These are phyloP conservation scores for Piromyces sp. DNA, from an alignment of 192 early-diverging fungal species.

Conservation along the genomic window DNA sequence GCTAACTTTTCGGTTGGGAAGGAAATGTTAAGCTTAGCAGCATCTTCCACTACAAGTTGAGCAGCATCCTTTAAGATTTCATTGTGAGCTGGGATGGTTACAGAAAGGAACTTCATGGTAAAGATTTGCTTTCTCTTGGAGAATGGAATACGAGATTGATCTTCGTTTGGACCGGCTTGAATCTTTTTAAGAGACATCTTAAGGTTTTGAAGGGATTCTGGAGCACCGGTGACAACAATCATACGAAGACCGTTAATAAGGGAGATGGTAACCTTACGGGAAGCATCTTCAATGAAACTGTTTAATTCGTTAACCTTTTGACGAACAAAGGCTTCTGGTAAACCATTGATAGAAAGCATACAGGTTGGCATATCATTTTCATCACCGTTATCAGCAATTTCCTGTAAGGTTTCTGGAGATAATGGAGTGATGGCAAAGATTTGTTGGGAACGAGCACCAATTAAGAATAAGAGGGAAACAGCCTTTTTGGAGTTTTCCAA, in stretches of 20 bases:
- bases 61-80: slow-evolving; percentile 52
- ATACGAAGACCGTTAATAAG: slow-evolving; percentile 82
- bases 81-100: slow-evolving; percentile 79
- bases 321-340: slow-evolving; percentile 64
- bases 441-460: slow-evolving; percentile 67
- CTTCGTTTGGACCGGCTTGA: slow-evolving; percentile 65
- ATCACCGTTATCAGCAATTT: slow-evolving; percentile 51
- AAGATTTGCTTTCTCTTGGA: slow-evolving; percentile 83
- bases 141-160: slow-evolving; percentile 76
- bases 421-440: slow-evolving; percentile 63
- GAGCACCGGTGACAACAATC: slow-evolving; percentile 76
- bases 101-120: slow-evolving; percentile 77
- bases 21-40: slow-evolving; percentile 33
- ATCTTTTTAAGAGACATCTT: slow-evolving; percentile 79
- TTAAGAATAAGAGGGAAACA: slow-evolving; percentile 61
- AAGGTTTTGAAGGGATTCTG: slow-evolving; percentile 80
- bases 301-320: slow-evolving; percentile 75
- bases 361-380: slow-evolving; percentile 67
- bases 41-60: slow-evolving; percentile 48
- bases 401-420: slow-evolving; percentile 72
- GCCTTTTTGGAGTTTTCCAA: slow-evolving; percentile 55
- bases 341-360: slow-evolving; percentile 75
- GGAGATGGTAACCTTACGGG: slow-evolving; percentile 66
- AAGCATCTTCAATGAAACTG: slow-evolving; percentile 49
- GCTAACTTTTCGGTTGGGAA: slow-evolving; percentile 46